These are phyloP conservation scores for Populus tomentosa DNA, from an alignment of 441 rosid species.

Conservation along the genomic window DNA sequence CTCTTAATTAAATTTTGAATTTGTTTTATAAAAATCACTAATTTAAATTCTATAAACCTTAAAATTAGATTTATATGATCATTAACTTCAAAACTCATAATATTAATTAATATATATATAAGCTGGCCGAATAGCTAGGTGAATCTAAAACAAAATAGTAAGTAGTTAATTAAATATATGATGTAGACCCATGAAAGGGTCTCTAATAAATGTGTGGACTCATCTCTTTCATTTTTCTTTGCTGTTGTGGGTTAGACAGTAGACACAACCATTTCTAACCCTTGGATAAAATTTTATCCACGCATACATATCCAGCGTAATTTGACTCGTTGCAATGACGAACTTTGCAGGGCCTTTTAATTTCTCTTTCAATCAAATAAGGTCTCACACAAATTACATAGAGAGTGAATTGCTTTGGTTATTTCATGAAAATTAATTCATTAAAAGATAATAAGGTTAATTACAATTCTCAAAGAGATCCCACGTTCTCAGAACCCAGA, in stretches of 20 bases:
- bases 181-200: constrained; percentile 4
- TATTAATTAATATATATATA: too few relatives aligned
- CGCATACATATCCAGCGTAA: neutral
- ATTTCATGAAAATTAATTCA: neutral
- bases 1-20: neutral
- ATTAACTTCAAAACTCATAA: too few relatives aligned
- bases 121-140: too few relatives aligned
- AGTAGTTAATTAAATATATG: neutral
- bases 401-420: neutral
- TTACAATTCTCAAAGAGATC: constrained; percentile 35
- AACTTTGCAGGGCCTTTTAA: neutral
- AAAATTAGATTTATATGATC: too few relatives aligned
- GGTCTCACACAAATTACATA: neutral
- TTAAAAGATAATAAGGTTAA: constrained; percentile 10
- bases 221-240: neutral
- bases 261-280: neutral
- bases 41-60: too few relatives aligned
- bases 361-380: neutral
- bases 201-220: constrained; percentile 2
- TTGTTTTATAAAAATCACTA: too few relatives aligned
- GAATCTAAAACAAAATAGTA: too few relatives aligned
- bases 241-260: neutral
- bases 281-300: neutral
- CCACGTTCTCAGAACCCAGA: constrained; percentile 29
- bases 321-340: neutral